Evolutionary conservation across 2,329 filamentous ascomycete species (phyloP), one percentile per base, ranked within the genome.

Genomic region (Lomentospora prolificans): DNA sequence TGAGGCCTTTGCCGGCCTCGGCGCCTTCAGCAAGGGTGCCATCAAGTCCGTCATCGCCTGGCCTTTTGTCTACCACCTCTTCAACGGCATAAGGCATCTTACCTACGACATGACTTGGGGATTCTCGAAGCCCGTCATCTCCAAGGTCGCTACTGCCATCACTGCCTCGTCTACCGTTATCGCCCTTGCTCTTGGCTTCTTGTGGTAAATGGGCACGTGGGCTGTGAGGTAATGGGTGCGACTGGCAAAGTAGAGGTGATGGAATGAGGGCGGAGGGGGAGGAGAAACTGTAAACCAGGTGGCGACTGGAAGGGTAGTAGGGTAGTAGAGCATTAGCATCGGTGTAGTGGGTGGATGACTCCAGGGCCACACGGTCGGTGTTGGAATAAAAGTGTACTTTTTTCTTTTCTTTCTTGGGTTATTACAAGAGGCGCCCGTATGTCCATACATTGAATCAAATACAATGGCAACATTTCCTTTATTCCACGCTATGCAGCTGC

Each of bases 41-140:
- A 53, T 79, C 69, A 84, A 84, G 75, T 73, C 80, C 64, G 61
- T 72, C 25, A 64, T 79, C 50, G 76, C 76, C 56, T 84, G 80
- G 75, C 80, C 80, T n/a, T 80, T 84, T 56, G 68, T 73, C 56
- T 83, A 76, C 71, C 80, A 84, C 72, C 66, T 70, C 60, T 61
- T 80, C 67, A 81, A 79, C 69, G 80, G 80, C 58, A 63, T 75
- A 56, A 73, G 78, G 62, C 80, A 84, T 60, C 67, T 83, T 46
- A 63, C 72, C 50, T 80, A 76, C 66, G 80, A 84, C 60, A 56
- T 75, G 6, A 74, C 72, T 46, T 66, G 70, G 60, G 80, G 79
- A 30, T 82, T 80, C 64, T 62, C 69, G 58, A 77, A 75, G 72
- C 55, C 67, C 1, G 66, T 70, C 14, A 76, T 82, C 60, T 63